Evolutionary conservation across 306 rosid species (phyloP).

Genomic region (Cicer bijugum): DNA sequence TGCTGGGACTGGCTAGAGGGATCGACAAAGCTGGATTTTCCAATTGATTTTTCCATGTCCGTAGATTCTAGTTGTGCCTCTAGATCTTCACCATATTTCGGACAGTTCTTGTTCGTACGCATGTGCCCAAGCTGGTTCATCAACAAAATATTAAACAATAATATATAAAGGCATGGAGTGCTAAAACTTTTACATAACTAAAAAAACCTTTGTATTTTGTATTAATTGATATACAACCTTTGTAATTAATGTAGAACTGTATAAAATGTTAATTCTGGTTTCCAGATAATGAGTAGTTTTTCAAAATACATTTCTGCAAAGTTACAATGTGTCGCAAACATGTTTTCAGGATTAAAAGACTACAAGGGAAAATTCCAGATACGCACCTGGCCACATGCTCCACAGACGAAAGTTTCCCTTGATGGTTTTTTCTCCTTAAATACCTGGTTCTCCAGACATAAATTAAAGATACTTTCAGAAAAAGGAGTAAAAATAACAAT

Average conservation of each 20-base stretch:
- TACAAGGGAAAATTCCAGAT: conserved; percentile 21
- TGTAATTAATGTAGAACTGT: conserved; percentile 21
- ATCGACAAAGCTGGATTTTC: conserved; percentile 64
- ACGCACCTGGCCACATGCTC: conserved; percentile 95
- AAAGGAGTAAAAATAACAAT: conserved; percentile 39
- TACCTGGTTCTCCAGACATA: conserved; percentile 58
- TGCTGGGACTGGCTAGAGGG: conserved; percentile 65
- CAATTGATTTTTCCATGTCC: conserved; percentile 66
- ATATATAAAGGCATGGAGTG: conserved; percentile 15
- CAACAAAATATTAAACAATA: conserved; percentile 42
- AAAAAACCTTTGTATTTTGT: not conserved
- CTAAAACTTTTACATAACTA: conserved; percentile 28
- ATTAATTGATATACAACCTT: not conserved
- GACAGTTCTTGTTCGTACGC: conserved; percentile 98
- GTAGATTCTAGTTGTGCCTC: conserved; percentile 68
- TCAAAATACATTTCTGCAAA: not conserved
- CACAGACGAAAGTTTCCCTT: conserved; percentile 88
- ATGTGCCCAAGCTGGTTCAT: conserved; percentile 85
- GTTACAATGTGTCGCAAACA: not conserved
- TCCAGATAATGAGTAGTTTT: conserved; percentile 7
- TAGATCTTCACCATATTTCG: conserved; percentile 85
- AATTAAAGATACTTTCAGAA: conserved; percentile 36
- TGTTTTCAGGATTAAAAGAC: conserved; percentile 18
- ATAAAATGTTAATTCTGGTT: conserved; percentile 9
- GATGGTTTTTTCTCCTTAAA: conserved; percentile 93